phyloP scores from a whole-genome alignment of 805 yeast species.

The Kodamaea kaohsiungensis region DNA sequence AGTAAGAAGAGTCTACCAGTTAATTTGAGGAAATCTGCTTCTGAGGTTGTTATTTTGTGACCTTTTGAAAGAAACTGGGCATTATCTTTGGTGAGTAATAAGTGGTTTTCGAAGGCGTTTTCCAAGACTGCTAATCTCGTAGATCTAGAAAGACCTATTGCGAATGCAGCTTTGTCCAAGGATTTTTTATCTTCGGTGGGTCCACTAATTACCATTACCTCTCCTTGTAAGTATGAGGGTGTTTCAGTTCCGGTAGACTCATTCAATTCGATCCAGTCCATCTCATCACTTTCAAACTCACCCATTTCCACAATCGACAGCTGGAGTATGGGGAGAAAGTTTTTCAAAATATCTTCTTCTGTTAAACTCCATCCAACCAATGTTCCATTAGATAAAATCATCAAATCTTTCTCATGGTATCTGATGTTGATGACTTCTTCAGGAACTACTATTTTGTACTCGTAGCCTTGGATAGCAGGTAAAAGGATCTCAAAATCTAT shows the following conservation, averaged over 20 bases:
- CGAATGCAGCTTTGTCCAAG: constrained; percentile 83
- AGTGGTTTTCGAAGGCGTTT: constrained; percentile 65
- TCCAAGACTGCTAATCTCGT: constrained; percentile 84
- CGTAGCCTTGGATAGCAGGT: constrained; percentile 23
- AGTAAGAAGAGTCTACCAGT: constrained; percentile 77
- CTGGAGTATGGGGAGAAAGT: constrained; percentile 54
- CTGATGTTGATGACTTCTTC: constrained; percentile 66
- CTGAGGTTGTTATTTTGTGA: constrained; percentile 40
- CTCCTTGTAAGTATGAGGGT: constrained; percentile 55
- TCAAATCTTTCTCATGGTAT: constrained; percentile 48
- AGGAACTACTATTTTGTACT: constrained; percentile 42
- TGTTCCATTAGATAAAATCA: constrained; percentile 76
- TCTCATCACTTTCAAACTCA: constrained; percentile 74
- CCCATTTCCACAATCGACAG: constrained; percentile 45
- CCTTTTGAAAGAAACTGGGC: constrained; percentile 72
- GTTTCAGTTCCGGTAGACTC: constrained; percentile 21
- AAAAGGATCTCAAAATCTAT: constrained; percentile 57
- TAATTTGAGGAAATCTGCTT: constrained; percentile 60
- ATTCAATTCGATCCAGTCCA: constrained; percentile 67
- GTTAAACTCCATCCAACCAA: constrained; percentile 80
- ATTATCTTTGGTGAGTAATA: constrained; percentile 60
- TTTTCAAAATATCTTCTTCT: constrained; percentile 50
- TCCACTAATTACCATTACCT: constrained; percentile 67
- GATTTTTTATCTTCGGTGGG: constrained; percentile 45
- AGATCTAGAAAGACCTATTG: constrained; percentile 83